Evolutionary conservation across 768 basidiomycete species (phyloP).

Genomic region (Mycena polygramma): DNA sequence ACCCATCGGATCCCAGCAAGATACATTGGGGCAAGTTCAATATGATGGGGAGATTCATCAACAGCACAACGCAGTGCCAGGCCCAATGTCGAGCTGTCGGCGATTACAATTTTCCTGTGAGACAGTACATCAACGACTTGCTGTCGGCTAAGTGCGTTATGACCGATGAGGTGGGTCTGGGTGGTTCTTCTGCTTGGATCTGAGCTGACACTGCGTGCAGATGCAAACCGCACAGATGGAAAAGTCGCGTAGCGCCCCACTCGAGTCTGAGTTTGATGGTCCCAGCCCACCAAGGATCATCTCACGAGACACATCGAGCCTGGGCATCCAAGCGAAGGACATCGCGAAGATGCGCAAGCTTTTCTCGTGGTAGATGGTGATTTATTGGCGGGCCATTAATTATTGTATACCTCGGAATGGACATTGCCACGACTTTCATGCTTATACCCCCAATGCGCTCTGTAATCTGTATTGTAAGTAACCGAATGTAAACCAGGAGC

Average conservation of each 20-base stretch:
- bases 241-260: constrained; percentile 70
- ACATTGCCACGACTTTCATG: constrained; percentile 31
- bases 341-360: constrained; percentile 63
- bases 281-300: constrained; percentile 39
- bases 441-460: constrained; percentile 31
- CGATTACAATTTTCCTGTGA: constrained; percentile 75
- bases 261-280: constrained; percentile 60
- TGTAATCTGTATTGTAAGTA: constrained; percentile 28
- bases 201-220: constrained; percentile 8
- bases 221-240: constrained; percentile 64
- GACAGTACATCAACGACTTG: constrained; percentile 65
- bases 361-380: constrained; percentile 55
- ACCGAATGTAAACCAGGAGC: constrained; percentile 26
- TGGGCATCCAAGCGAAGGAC: constrained; percentile 51
- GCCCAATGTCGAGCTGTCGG: constrained; percentile 71
- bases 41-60: constrained; percentile 90
- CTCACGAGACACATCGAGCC: constrained; percentile 33
- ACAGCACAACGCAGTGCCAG: constrained; percentile 84
- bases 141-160: constrained; percentile 72
- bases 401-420: constrained; percentile 29
- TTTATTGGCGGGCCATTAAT: constrained; percentile 23
- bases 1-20: constrained; percentile 71
- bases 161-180: constrained; percentile 71
- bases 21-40: constrained; percentile 98
- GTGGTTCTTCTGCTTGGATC: background rate